phyloP scores from a whole-genome alignment of 106 monocot species.

The Dendrobium officinale region DNA sequence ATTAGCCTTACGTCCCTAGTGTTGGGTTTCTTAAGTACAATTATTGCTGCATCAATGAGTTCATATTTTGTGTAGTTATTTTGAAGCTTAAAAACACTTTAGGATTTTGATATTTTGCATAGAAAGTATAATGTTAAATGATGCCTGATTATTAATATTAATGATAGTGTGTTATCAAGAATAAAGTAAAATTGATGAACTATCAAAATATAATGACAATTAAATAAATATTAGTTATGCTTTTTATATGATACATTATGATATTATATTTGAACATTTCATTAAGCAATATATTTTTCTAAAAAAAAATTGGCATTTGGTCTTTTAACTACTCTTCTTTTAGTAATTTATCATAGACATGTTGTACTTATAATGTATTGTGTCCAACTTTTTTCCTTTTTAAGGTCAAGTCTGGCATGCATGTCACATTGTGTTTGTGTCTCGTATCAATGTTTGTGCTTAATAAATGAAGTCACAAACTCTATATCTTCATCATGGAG shows the following conservation, averaged over 20 bases:
- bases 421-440: neutral
- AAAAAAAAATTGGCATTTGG: too few species aligned
- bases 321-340: too few species aligned
- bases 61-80: neutral
- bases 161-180: neutral
- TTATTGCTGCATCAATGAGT: neutral
- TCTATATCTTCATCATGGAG: too few species aligned
- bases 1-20: too few species aligned
- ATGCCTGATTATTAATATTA: neutral
- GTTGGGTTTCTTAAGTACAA: neutral
- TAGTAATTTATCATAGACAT: neutral
- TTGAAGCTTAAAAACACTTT: neutral
- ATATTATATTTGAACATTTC: neutral
- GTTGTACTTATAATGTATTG: neutral
- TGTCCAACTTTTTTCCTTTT: neutral
- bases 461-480: too few species aligned
- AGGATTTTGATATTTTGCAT: neutral
- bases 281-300: too few species aligned
- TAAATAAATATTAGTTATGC: neutral
- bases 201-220: neutral
- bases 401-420: neutral
- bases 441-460: neutral
- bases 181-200: neutral
- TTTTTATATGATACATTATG: neutral
- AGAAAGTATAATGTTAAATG: neutral